Evolutionary conservation across 2,329 filamentous ascomycete species (phyloP), one percentile per base, ranked within the genome.

Genomic region (Diaporthe aspalathi): DNA sequence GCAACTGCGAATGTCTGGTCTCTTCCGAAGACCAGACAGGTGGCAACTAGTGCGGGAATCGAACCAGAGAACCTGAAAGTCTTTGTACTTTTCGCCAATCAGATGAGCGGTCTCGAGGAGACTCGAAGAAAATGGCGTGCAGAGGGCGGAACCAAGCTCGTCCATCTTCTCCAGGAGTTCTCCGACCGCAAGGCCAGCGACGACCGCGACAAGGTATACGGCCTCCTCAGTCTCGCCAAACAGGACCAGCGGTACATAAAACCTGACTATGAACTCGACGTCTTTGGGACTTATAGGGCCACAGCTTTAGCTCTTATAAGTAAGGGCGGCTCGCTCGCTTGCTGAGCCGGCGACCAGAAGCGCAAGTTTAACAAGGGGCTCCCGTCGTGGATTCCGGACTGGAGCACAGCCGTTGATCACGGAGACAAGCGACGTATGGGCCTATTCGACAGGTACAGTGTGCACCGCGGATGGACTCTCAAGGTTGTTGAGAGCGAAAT

Each of bases 141-240:
- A 0, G 47, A 47, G 8, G 65, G 56, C 12, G 65, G 65, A 3
- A 50, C 12, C 1, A 49, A 56, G 27, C 66, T 71, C 5, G 24
- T 29, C 1, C 56, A 22, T 17, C 65, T 71, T 3, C 65, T 71
- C 11, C 56, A 69, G 9, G 54, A 71, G 9, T 69, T 71, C 40
- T 71, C 65, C 0, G 47, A 65, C 16, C 56, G 70, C 2, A 35
- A 65, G 6, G 70, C 70, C 5, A 69, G 24, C 38, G 70, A 71
- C 5, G 70, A 69, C 29, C 70, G 70, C 3, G 70, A 71, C 29
- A 71, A 71, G 35, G 65, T 71, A 1, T 71, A 69, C n/a, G 65
- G 38, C 1, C 35, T 71, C 32, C 70, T 71, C 17, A 50, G 65
- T 35, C 70, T 71, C 29, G 56, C 32, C 5, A 65, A 54, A 27